These are phyloP conservation scores for Talaromyces sp. DNA, from an alignment of 2,329 filamentous ascomycete genomes.

Conservation along the genomic window DNA sequence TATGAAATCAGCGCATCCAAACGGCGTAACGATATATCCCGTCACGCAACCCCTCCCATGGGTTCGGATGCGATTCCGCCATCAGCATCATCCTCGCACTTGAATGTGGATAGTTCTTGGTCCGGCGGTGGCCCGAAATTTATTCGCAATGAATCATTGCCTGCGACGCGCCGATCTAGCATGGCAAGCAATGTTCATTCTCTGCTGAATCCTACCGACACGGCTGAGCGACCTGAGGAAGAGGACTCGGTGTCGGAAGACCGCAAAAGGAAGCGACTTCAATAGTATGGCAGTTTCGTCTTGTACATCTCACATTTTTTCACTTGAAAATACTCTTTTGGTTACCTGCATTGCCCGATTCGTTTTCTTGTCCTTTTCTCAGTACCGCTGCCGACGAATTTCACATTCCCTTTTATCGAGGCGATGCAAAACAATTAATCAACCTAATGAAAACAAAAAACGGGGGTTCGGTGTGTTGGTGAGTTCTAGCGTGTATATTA, in stretches of 20 bases:
- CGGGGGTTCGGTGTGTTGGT: neutral
- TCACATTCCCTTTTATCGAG: neutral
- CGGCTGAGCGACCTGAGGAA: constrained; percentile 61
- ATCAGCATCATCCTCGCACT: constrained; percentile 6
- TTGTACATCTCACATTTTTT: constrained; percentile 1
- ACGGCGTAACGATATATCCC: constrained; percentile 43
- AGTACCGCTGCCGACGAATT: neutral
- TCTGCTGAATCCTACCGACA: constrained; percentile 64
- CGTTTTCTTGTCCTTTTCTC: neutral
- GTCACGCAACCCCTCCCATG: constrained; percentile 51
- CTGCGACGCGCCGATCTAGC: constrained; percentile 63
- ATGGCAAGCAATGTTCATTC: constrained; percentile 69
- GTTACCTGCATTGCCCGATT: neutral
- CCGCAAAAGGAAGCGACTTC: constrained; percentile 57
- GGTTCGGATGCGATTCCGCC: constrained; percentile 2
- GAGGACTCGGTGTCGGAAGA: constrained; percentile 56
- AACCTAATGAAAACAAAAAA: neutral
- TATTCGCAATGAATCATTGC: constrained; percentile 39
- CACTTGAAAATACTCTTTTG: neutral
- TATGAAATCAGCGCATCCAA: constrained; percentile 61
- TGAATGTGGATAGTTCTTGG: constrained; percentile 54
- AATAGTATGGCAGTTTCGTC: constrained; percentile 28
- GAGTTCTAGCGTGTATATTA: constrained; percentile 1
- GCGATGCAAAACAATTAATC: neutral
- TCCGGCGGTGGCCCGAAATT: constrained; percentile 39